These are phyloP conservation scores for Saccharomycopsis oosterbeekiorum DNA, from an alignment of 805 yeast genomes.

Conservation along the genomic window DNA sequence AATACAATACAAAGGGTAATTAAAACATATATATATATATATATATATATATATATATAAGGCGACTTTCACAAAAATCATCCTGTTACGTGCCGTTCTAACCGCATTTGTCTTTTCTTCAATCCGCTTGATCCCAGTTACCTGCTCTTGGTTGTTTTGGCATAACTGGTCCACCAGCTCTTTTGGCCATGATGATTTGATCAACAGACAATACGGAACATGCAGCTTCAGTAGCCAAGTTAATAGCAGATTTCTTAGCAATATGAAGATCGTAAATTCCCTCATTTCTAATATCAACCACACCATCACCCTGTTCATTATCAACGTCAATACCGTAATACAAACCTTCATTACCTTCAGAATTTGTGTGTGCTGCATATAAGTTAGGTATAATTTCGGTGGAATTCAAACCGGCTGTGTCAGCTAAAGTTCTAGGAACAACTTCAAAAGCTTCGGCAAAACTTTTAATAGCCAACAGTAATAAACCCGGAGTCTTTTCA, in stretches of 20 bases:
- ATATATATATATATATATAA: too few species aligned
- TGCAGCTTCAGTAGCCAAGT: slow-evolving; percentile 93
- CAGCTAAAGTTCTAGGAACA: slow-evolving; percentile 85
- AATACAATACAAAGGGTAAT: neutral
- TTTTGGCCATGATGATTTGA: slow-evolving; percentile 96
- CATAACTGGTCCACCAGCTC: slow-evolving; percentile 96
- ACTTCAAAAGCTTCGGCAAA: slow-evolving; percentile 94
- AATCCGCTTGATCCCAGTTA: slow-evolving; percentile 94
- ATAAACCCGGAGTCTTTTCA: slow-evolving; percentile 85
- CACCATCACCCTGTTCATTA: slow-evolving; percentile 45
- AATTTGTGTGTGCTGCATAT: slow-evolving; percentile 73
- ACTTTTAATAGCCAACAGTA: slow-evolving; percentile 89
- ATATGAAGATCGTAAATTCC: slow-evolving; percentile 73
- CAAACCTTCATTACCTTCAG: slow-evolving; percentile 26
- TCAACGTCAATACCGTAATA: slow-evolving; percentile 64
- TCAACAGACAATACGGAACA: slow-evolving; percentile 84
- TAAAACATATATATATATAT: too few species aligned
- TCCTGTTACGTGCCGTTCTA: neutral
- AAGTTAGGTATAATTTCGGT: slow-evolving; percentile 82
- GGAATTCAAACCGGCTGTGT: slow-evolving; percentile 87
- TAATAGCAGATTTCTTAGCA: slow-evolving; percentile 77
- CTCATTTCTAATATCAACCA: slow-evolving; percentile 57
- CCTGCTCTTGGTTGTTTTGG: slow-evolving; percentile 84
- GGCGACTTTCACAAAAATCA: neutral
- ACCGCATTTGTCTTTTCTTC: slow-evolving; percentile 14